phyloP scores from a whole-genome alignment of 768 basidiomycete species.

The Pleurotus tuber-regium region DNA sequence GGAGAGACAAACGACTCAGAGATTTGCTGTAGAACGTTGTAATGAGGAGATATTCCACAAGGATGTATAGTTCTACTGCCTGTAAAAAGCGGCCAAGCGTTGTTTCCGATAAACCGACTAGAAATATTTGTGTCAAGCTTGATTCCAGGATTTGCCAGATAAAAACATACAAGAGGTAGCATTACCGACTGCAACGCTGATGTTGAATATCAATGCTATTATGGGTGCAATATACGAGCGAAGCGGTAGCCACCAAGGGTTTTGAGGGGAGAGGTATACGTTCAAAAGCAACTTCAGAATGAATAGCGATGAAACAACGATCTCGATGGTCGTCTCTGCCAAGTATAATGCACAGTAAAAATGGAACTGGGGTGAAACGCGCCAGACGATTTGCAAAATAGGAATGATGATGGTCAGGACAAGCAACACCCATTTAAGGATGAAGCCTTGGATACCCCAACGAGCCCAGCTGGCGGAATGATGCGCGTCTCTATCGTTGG shows the following conservation, averaged over 20 bases:
- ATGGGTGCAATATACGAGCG: slow-evolving; percentile 48
- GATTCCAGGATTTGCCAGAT: neutral
- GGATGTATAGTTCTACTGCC: slow-evolving; percentile 59
- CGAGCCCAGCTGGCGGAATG: slow-evolving; percentile 67
- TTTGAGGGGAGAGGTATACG: slow-evolving; percentile 40
- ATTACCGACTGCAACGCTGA: slow-evolving; percentile 54
- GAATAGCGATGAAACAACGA: slow-evolving; percentile 55
- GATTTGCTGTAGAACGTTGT: slow-evolving; percentile 31
- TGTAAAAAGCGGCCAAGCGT: slow-evolving; percentile 65
- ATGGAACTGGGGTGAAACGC: slow-evolving; percentile 40
- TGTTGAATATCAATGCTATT: slow-evolving; percentile 47
- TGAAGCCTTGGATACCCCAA: slow-evolving; percentile 55
- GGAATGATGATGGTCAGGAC: slow-evolving; percentile 43
- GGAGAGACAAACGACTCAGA: slow-evolving; percentile 1
- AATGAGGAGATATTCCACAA: slow-evolving; percentile 58
- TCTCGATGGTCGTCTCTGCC: slow-evolving; percentile 54
- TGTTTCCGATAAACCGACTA: slow-evolving; percentile 70
- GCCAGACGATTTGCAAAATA: slow-evolving; percentile 63
- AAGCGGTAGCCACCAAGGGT: slow-evolving; percentile 41
- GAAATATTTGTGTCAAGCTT: slow-evolving; percentile 4
- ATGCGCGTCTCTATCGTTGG: slow-evolving; percentile 30
- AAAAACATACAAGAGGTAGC: slow-evolving; percentile 52
- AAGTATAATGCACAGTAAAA: slow-evolving; percentile 49
- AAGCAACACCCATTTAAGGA: slow-evolving; percentile 53
- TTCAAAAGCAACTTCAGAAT: slow-evolving; percentile 64